Percentiles rank a stretch among this genome's conserved stretches.
phyloP scores from a whole-genome alignment of 192 early-diverging fungal species.

The Coemansia sp. region DNA sequence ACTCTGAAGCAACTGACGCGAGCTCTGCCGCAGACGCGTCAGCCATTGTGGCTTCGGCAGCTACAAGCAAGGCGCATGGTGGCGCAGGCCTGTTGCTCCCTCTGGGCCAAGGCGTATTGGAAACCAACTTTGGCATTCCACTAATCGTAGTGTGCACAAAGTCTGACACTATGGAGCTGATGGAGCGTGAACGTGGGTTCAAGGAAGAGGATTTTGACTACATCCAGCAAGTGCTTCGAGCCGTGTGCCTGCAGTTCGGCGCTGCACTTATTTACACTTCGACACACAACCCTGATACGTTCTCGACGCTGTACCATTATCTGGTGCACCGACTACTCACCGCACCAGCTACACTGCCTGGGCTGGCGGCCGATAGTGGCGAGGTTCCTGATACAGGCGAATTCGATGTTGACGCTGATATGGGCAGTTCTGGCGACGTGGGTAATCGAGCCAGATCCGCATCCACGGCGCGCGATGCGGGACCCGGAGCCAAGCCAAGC shows the following conservation, averaged over 20 bases:
- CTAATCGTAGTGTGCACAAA: slow-evolving; percentile 90
- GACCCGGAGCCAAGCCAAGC: not conserved
- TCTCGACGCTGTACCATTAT: slow-evolving; percentile 75
- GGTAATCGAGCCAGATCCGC: slow-evolving; percentile 1
- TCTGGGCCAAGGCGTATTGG: slow-evolving; percentile 77
- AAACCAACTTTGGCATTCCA: slow-evolving; percentile 83
- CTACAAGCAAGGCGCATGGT: not conserved
- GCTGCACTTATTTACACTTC: slow-evolving; percentile 91
- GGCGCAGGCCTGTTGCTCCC: slow-evolving; percentile 60
- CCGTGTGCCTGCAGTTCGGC: slow-evolving; percentile 88
- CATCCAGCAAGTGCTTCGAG: slow-evolving; percentile 89
- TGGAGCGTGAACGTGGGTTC: slow-evolving; percentile 83
- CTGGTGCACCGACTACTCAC: slow-evolving; percentile 69
- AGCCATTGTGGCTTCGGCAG: slow-evolving; percentile 25
- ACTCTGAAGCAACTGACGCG: slow-evolving; percentile 56
- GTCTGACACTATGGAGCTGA: slow-evolving; percentile 64
- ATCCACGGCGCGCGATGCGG: not conserved
- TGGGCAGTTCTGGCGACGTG: not conserved
- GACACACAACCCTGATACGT: slow-evolving; percentile 74
- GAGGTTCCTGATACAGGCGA: slow-evolving; percentile 7
- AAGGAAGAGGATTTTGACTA: slow-evolving; percentile 95
- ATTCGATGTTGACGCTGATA: not conserved
- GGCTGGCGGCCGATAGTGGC: slow-evolving; percentile 5
- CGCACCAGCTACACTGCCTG: slow-evolving; percentile 20
- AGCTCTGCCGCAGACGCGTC: slow-evolving; percentile 13